phyloP scores from a whole-genome alignment of 2,329 filamentous ascomycete genomes.

The Monascus ruber region DNA sequence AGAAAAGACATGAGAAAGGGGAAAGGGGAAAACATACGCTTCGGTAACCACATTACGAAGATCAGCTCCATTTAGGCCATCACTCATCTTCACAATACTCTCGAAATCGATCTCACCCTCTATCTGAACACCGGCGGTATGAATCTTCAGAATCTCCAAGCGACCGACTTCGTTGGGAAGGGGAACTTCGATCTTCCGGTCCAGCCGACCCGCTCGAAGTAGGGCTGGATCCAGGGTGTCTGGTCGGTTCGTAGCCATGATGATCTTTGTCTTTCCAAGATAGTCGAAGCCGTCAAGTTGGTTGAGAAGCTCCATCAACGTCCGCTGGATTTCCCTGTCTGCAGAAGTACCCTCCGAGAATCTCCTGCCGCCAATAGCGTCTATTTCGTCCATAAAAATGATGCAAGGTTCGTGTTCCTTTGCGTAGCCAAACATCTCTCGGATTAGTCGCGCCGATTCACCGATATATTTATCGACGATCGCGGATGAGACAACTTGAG shows the following conservation, averaged over 20 bases:
- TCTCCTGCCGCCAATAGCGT: slow-evolving; percentile 90
- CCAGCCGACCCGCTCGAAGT: slow-evolving; percentile 81
- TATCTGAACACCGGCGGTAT: slow-evolving; percentile 70
- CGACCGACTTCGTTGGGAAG: slow-evolving; percentile 94
- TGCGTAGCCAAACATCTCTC: slow-evolving; percentile 99
- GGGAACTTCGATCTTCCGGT: slow-evolving; percentile 96
- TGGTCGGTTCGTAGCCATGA: slow-evolving; percentile 97
- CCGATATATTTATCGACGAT: slow-evolving; percentile 99
- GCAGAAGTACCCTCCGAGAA: slow-evolving; percentile 97
- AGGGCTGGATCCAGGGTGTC: slow-evolving; percentile 92
- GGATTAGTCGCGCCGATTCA: slow-evolving; percentile 90
- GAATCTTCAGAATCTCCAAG: slow-evolving; percentile 96
- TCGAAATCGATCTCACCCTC: slow-evolving; percentile 98
- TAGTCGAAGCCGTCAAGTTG: slow-evolving; percentile 99
- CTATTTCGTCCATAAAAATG: slow-evolving; percentile 99
- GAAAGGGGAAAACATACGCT: slow-evolving; percentile 55
- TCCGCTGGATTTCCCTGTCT: slow-evolving; percentile 95
- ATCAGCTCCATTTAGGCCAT: slow-evolving; percentile 94
- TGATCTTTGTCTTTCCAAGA: slow-evolving; percentile 98
- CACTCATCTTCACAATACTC: slow-evolving; percentile 99
- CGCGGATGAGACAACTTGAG: slow-evolving; percentile 83
- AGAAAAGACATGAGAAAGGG: not conserved
- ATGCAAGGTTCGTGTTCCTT: slow-evolving; percentile 99
- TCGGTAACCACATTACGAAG: slow-evolving; percentile 95
- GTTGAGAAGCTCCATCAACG: slow-evolving; percentile 96